phyloP scores from a whole-genome alignment of 2,329 filamentous ascomycete genomes.

The Capronia coronata region DNA sequence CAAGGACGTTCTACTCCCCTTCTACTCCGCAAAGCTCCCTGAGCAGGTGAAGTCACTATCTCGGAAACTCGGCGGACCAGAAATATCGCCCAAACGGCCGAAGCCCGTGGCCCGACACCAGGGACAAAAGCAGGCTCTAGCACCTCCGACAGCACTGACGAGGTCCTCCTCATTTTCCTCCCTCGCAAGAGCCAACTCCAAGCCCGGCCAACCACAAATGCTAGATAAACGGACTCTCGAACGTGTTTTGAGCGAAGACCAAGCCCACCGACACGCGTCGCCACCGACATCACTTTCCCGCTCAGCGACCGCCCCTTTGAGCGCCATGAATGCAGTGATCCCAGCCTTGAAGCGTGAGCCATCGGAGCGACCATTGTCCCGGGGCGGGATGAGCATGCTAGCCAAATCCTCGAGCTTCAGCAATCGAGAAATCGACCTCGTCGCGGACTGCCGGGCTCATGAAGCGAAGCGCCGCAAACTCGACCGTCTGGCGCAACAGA shows the following conservation, averaged over 20 bases:
- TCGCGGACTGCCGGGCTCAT: conserved; percentile 40
- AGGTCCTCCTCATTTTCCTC: conserved; percentile 46
- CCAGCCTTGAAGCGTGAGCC: conserved; percentile 38
- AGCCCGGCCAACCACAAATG: conserved; percentile 31
- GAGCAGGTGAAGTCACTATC: conserved; percentile 43
- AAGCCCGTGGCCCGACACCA: conserved; percentile 5
- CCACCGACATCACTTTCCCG: conserved; percentile 38
- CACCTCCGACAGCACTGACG: conserved; percentile 34
- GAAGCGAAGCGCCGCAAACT: conserved; percentile 44
- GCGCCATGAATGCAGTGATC: conserved; percentile 23
- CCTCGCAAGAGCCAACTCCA: conserved; percentile 32
- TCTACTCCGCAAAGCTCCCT: conserved; percentile 44
- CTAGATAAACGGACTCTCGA: conserved; percentile 38
- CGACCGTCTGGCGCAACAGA: conserved; percentile 41
- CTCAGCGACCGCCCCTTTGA: conserved; percentile 38
- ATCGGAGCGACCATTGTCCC: conserved; percentile 36
- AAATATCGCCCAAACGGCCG: conserved; percentile 34
- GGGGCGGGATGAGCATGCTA: conserved; percentile 36
- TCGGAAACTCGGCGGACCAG: conserved; percentile 42
- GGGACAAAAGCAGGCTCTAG: neutral
- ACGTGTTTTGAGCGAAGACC: conserved; percentile 43
- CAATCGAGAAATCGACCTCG: conserved; percentile 46
- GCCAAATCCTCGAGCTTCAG: conserved; percentile 41
- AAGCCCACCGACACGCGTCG: conserved; percentile 31
- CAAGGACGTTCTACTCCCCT: conserved; percentile 46